Base-by-base conservation (phyloP, 2,329 filamentous ascomycete species). In the Ciborinia camelliae region DNA sequence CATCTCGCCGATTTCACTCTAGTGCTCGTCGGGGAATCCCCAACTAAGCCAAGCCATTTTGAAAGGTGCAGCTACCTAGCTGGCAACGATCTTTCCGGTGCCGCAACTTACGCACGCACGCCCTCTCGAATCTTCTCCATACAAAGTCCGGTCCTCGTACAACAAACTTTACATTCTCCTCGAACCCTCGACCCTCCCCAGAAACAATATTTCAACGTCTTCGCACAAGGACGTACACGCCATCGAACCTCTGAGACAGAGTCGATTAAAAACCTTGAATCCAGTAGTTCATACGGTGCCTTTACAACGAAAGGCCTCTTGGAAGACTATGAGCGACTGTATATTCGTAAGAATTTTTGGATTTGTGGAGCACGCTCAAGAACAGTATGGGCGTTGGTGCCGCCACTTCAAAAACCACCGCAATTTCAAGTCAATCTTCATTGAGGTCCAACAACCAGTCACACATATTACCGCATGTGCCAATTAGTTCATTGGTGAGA, bases 131-230 rank as follows among this genome's bases (percentile, higher is more conserved):
- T 50, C 28, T 32, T 15, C 54, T 59, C 7, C 62, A 43, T 32
- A 18, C 54, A 30, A 60, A 50, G 30, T 37, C 55, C n/a, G 37
- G 28, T 20, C 28, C 63, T 30, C 47, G 28, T 23, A 48, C 32
- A 20, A 28, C 51, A 9, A 62, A 62, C 5, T 65, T 62, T 60
- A 62, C 41, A 50, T 65, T 62, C 20, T 62, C 50, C 12, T 60
- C 47, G 14, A 48, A 54, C 48, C 32, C 58, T 12, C 32, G 14
- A 35, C 32, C 63, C 5, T 35, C 50, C 28, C 43, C 51, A n/a
- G 35, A 66, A 63, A 30, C 60, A 68, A 30, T 72, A 28, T 64
- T 71, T 3, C 68, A 71, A 51, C 65, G 68, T 23, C 60, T 73
- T 26, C 72, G 69, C 39, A 43, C 50, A 35, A 67, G 61, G 35